Evolutionary conservation across 1,284 basidiomycete genomes (phyloP).

Genomic region (Mycena sp.): DNA sequence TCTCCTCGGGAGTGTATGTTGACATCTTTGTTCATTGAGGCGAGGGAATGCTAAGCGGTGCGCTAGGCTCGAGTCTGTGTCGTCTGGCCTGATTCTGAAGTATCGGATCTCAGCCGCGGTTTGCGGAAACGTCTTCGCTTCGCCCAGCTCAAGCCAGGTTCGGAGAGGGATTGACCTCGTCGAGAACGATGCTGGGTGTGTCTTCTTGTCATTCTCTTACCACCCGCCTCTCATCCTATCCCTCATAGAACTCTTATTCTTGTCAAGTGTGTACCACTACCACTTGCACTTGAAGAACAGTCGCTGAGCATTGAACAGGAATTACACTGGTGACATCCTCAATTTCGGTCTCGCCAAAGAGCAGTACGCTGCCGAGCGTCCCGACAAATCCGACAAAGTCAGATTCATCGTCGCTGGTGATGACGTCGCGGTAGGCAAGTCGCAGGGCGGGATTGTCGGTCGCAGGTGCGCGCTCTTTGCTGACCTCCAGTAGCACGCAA

Average conservation of each 20-base stretch:
- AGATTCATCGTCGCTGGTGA: slow-evolving; percentile 91
- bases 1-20: neutral
- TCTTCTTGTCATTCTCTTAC: slow-evolving; percentile 23
- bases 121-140: slow-evolving; percentile 89
- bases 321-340: slow-evolving; percentile 91
- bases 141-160: slow-evolving; percentile 88
- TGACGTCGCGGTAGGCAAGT: slow-evolving; percentile 88
- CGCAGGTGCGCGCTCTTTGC: slow-evolving; percentile 58
- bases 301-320: slow-evolving; percentile 52
- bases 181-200: slow-evolving; percentile 79
- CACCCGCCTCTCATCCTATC: slow-evolving; percentile 13
- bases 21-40: slow-evolving; percentile 50
- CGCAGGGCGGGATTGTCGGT: slow-evolving; percentile 84
- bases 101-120: slow-evolving; percentile 69
- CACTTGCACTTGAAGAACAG: neutral
- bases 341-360: slow-evolving; percentile 95
- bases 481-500: neutral
- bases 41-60: slow-evolving; percentile 81
- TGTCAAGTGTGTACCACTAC: slow-evolving; percentile 73
- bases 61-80: slow-evolving; percentile 20
- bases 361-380: slow-evolving; percentile 78
- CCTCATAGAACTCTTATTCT: slow-evolving; percentile 83
- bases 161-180: slow-evolving; percentile 82
- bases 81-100: slow-evolving; percentile 13
- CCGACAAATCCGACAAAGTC: slow-evolving; percentile 72